Evolutionary conservation across 108 stramenopile species (phyloP).

Genomic region (Mediolabrus comicus): DNA sequence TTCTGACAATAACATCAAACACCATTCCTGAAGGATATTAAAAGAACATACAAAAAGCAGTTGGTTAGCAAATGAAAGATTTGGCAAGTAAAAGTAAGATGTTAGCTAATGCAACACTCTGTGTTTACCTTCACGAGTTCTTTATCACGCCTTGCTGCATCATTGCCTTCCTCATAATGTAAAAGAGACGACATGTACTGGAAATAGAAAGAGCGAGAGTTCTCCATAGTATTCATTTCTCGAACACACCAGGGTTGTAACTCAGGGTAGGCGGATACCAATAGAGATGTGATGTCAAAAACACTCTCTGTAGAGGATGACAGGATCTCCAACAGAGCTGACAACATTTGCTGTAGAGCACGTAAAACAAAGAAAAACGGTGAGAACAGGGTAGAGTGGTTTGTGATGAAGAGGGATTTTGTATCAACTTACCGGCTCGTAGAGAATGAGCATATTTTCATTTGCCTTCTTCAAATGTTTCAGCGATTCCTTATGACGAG

Average conservation of each 20-base stretch:
- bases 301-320: conserved; percentile 12
- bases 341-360: conserved; percentile 74
- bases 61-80: too few species aligned
- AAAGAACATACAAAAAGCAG: too few species aligned
- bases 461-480: conserved; percentile 52
- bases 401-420: neutral
- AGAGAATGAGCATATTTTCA: conserved; percentile 48
- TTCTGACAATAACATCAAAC: conserved; percentile 49
- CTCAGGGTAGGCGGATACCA: conserved; percentile 86
- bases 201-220: conserved; percentile 54
- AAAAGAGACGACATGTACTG: conserved; percentile 68
- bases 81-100: too few species aligned
- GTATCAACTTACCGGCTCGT: conserved; percentile 45
- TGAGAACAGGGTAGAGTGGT: neutral
- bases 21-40: too few species aligned
- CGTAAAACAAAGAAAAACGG: conserved; percentile 16
- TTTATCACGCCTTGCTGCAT: conserved; percentile 58
- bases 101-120: too few species aligned
- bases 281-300: conserved; percentile 42
- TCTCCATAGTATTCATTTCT: conserved; percentile 38
- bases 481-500: conserved; percentile 65
- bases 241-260: conserved; percentile 74
- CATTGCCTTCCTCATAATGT: conserved; percentile 69
- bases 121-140: conserved; percentile 66
- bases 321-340: conserved; percentile 60